Percentiles rank a stretch among this genome's conserved stretches.
Conservation (phyloP, 352 stramenopile species). For the Globisporangium okanoganense region DNA sequence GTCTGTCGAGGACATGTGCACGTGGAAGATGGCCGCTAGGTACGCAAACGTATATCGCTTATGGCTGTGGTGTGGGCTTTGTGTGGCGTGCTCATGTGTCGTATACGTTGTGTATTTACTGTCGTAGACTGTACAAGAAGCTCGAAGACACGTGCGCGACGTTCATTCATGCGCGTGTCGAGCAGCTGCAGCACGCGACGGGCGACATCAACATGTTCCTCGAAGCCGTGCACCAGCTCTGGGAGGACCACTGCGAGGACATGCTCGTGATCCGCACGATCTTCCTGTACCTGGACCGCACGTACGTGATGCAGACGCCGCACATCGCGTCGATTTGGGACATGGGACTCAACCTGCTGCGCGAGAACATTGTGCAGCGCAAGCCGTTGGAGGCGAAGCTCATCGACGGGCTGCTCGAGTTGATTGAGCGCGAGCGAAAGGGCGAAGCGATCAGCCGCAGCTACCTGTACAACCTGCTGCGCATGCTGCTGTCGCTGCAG, state of each 20-base stretch:
- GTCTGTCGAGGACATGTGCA: slow-evolving; percentile 88
- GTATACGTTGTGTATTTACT: neutral
- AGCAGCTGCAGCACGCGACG: slow-evolving; percentile 47
- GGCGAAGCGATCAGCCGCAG: slow-evolving; percentile 84
- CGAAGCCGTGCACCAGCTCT: slow-evolving; percentile 71
- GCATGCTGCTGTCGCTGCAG: slow-evolving; percentile 82
- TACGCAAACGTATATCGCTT: slow-evolving; percentile 9
- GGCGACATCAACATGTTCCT: slow-evolving; percentile 75
- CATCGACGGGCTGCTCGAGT: slow-evolving; percentile 64
- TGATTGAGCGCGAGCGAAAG: slow-evolving; percentile 88
- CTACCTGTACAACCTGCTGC: slow-evolving; percentile 76
- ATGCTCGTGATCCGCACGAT: slow-evolving; percentile 93
- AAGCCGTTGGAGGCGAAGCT: slow-evolving; percentile 61
- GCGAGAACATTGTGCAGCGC: slow-evolving; percentile 50
- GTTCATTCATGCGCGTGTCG: slow-evolving; percentile 58
- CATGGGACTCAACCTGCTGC: slow-evolving; percentile 79
- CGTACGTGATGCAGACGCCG: slow-evolving; percentile 84
- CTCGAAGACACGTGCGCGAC: slow-evolving; percentile 66
- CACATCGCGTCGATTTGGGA: slow-evolving; percentile 90
- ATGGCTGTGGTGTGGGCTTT: neutral
- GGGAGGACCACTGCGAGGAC: slow-evolving; percentile 90
- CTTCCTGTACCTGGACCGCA: slow-evolving; percentile 92
- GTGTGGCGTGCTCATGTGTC: neutral
- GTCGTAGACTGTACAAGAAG: slow-evolving; percentile 47
- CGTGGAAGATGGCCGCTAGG: slow-evolving; percentile 89